A percentile compares a stretch with the other conserved stretches of the same genome.
phyloP scores from a whole-genome alignment of 768 basidiomycete genomes.

The Nidula microcarpa region DNA sequence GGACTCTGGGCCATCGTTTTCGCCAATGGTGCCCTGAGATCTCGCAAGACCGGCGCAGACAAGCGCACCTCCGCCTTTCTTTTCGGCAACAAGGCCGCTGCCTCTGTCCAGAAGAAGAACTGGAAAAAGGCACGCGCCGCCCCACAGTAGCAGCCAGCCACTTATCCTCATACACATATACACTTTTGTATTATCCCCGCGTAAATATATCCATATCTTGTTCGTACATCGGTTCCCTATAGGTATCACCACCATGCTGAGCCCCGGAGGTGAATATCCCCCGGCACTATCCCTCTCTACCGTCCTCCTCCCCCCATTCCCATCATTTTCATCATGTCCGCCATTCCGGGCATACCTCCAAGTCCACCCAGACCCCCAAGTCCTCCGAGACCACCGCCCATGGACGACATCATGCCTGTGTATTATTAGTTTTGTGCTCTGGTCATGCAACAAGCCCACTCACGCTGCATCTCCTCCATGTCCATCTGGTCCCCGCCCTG shows the following conservation, averaged over 20 bases:
- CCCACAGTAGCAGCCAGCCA: neutral
- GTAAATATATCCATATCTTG: too few species aligned
- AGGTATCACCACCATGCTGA: too few species aligned
- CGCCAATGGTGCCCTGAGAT: conserved; percentile 49
- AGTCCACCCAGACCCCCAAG: conserved; percentile 56
- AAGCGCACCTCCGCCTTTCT: conserved; percentile 78
- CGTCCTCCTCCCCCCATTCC: conserved; percentile 60
- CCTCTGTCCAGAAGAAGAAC: conserved; percentile 57
- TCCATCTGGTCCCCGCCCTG: conserved; percentile 87
- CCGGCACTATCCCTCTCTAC: too few species aligned
- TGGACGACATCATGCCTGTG: conserved; percentile 83
- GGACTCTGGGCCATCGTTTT: conserved; percentile 72
- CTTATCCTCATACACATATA: neutral
- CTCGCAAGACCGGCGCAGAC: conserved; percentile 77
- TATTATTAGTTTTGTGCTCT: neutral
- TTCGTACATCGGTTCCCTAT: too few species aligned
- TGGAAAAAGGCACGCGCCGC: conserved; percentile 42
- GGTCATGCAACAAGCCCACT: conserved; percentile 14
- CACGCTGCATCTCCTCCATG: conserved; percentile 94
- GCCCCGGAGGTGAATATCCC: too few species aligned
- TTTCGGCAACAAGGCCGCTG: conserved; percentile 71
- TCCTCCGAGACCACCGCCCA: conserved; percentile 71
- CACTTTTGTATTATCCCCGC: neutral
- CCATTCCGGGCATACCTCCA: conserved; percentile 67
- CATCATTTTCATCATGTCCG: conserved; percentile 88